phyloP scores from a whole-genome alignment of 1,139 yeast species.

The Hyphopichia pseudoburtonii region DNA sequence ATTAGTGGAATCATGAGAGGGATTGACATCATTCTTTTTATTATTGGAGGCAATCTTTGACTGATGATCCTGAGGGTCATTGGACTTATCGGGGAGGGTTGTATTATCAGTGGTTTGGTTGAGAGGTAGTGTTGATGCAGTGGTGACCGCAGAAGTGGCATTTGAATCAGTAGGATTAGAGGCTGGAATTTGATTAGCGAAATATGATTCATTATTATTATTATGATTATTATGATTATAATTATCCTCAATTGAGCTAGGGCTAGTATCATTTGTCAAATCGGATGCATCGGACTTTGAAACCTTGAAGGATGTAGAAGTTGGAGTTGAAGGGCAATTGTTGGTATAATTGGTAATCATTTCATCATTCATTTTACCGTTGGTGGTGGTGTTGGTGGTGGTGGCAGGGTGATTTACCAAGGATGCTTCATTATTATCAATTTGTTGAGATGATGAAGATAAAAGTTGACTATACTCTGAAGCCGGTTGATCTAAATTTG shows the following conservation, averaged over 20 bases:
- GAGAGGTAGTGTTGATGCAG: background rate
- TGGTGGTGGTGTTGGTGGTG: background rate
- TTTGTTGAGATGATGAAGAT: background rate
- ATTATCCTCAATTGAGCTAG: conserved; percentile 28
- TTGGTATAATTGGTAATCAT: conserved; percentile 2
- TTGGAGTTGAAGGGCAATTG: conserved; percentile 31
- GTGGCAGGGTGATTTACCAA: background rate
- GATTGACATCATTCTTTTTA: too few species aligned
- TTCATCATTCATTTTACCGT: background rate
- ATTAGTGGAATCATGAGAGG: too few species aligned
- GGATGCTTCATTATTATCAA: background rate
- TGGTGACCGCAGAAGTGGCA: background rate
- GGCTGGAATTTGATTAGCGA: too few species aligned
- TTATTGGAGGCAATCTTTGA: too few species aligned
- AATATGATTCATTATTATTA: too few species aligned
- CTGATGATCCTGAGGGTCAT: too few species aligned
- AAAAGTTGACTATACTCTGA: too few species aligned
- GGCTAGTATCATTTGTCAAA: conserved; percentile 34
- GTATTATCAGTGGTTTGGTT: too few species aligned
- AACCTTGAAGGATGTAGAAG: conserved; percentile 33
- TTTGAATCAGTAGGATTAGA: background rate
- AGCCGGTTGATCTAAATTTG: background rate
- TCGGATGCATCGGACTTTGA: conserved; percentile 23
- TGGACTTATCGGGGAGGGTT: too few species aligned
- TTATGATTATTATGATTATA: background rate